phyloP scores from a whole-genome alignment of 2,329 filamentous ascomycete species.

The Cladobotryum protrusum region DNA sequence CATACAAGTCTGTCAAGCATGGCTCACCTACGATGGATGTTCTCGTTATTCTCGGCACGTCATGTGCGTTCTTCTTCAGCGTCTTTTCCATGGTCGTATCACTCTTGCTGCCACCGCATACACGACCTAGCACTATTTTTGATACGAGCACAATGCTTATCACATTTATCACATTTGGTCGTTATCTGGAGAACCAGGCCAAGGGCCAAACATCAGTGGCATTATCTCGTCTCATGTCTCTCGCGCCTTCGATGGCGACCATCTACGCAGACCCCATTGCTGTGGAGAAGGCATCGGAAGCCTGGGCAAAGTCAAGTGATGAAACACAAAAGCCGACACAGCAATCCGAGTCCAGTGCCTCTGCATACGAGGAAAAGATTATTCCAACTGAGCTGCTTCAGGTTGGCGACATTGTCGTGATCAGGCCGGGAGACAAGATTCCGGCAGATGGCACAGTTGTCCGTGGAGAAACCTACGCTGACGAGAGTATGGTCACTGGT shows the following conservation, averaged over 20 bases:
- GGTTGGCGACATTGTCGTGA: constrained; percentile 85
- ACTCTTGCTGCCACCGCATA: constrained; percentile 66
- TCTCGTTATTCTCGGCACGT: constrained; percentile 86
- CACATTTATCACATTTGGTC: constrained; percentile 85
- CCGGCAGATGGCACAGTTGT: constrained; percentile 86
- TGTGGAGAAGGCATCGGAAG: constrained; percentile 81
- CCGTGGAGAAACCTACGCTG: constrained; percentile 84
- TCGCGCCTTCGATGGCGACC: constrained; percentile 92
- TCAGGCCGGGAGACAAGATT: constrained; percentile 93
- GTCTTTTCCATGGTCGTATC: constrained; percentile 80
- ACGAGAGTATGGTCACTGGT: constrained; percentile 98
- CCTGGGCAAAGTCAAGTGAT: constrained; percentile 46
- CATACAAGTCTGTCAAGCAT: constrained; percentile 90
- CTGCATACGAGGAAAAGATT: constrained; percentile 70
- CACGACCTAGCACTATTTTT: constrained; percentile 80
- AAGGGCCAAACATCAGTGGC: constrained; percentile 96
- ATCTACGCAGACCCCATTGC: constrained; percentile 95
- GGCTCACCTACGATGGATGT: constrained; percentile 96
- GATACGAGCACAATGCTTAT: constrained; percentile 98
- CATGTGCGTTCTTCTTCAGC: constrained; percentile 94
- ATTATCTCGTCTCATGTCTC: constrained; percentile 86
- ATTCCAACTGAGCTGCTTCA: constrained; percentile 93
- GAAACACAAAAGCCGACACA: constrained; percentile 28
- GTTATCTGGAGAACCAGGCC: constrained; percentile 87
- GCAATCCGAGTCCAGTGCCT: constrained; percentile 36